Conservation (phyloP, 2,329 filamentous ascomycete genomes). For the Ceratocystis eucalypticola region DNA sequence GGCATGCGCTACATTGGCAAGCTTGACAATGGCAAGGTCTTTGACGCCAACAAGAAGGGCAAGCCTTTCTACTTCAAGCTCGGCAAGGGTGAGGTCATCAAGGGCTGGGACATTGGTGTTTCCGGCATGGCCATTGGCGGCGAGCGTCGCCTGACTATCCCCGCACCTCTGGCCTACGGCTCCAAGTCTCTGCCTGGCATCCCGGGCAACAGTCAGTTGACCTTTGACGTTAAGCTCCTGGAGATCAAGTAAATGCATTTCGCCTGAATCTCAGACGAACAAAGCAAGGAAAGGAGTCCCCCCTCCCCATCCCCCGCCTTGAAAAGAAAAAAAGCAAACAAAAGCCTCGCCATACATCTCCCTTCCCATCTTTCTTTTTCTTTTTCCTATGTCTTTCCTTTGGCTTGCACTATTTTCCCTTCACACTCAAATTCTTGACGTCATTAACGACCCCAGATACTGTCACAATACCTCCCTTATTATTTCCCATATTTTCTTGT, state of each 20-base stretch:
- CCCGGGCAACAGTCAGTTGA: constrained; percentile 76
- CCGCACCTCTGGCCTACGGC: constrained; percentile 78
- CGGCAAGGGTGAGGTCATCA: constrained; percentile 90
- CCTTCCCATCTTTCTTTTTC: not conserved
- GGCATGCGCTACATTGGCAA: constrained; percentile 98
- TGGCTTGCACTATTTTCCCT: not conserved
- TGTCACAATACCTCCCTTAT: constrained; percentile 7
- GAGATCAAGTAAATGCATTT: constrained; percentile 56
- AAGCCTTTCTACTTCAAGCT: constrained; percentile 95
- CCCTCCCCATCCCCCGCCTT: not conserved
- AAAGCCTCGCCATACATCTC: not conserved
- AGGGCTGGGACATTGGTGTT: constrained; percentile 95
- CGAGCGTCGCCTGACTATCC: constrained; percentile 85
- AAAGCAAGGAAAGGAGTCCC: not conserved
- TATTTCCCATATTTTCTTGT: not conserved
- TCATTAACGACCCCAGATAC: constrained; percentile 13
- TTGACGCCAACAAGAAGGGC: constrained; percentile 98
- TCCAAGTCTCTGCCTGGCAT: constrained; percentile 72
- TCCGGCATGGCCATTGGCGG: constrained; percentile 84
- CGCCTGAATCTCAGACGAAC: not conserved
- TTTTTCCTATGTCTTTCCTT: not conserved
- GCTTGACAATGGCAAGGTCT: constrained; percentile 84
- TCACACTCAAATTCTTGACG: constrained; percentile 10
- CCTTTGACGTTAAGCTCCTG: constrained; percentile 81
- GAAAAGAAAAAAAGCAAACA: not conserved